Base-by-base conservation (phyloP, 768 basidiomycete species). In the Mycena galopus region DNA sequence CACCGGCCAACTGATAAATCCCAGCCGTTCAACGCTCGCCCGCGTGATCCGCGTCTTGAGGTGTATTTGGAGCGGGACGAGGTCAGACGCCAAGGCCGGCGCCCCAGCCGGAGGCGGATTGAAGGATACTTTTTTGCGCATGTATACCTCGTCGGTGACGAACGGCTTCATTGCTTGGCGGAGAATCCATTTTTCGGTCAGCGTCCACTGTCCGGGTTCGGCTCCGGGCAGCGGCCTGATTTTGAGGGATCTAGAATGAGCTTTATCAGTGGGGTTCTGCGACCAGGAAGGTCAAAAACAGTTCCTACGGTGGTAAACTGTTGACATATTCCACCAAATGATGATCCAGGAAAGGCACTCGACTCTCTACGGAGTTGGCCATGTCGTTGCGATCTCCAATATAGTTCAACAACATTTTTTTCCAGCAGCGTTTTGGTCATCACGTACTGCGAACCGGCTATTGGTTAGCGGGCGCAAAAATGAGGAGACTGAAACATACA, bases 101-200 rank as follows among this genome's bases (percentile, higher is more conserved):
- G 11, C 9, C 4, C 42, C 4, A 44, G 42, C 11, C 11, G 42
- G 42, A 12, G 42, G 42, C 42, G 42, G 42, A 19, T 44, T 44
- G 42, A 44, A 44, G 4, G 42, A 16, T 16, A 37, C 9, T 19
- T 44, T 44, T 16, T 44, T 44, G 4, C 42, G 42, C 4, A 44
- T 7, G 17, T 44, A 44, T 19, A 44, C 11, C 42, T 44, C 42
- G 4, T 44, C 42, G 9, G 11, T 44, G 42, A 44, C 42, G 42
- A 44, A 44, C 17, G 42, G 17, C 17, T 44, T 44, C 9, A 44
- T 16, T 19, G 42, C 42, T 16, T 44, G 11, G 9, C 42, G 42
- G 5, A 76, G 60, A 32, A 76, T 73, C 75, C 72, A 76, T 58
- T 76, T 74, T 25, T 76, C 75, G 25, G 17, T 19, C 42, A 44